Percentiles rank a stretch among this genome's conserved stretches.
phyloP scores from a whole-genome alignment of 441 rosid species.

The Pelargonium australe region DNA sequence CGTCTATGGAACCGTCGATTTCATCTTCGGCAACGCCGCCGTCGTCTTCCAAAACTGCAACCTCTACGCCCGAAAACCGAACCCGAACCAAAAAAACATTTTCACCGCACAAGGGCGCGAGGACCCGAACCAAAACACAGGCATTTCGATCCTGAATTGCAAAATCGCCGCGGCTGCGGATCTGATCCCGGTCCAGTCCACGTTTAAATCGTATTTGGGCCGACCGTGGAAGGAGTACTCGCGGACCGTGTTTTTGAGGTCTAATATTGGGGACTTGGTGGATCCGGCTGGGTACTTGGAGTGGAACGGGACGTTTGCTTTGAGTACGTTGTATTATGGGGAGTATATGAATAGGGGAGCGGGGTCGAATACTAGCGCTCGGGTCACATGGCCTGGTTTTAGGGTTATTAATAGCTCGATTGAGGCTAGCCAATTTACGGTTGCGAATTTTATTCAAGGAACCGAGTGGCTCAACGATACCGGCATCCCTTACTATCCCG shows the following conservation, averaged over 20 bases:
- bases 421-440: slow-evolving; percentile 41
- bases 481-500: slow-evolving; percentile 25
- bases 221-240: slow-evolving; percentile 51
- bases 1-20: slow-evolving; percentile 42
- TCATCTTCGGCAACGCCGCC: slow-evolving; percentile 47
- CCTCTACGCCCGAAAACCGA: slow-evolving; percentile 47
- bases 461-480: slow-evolving; percentile 39
- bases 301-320: slow-evolving; percentile 41
- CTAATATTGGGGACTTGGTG: slow-evolving; percentile 34
- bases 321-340: slow-evolving; percentile 42
- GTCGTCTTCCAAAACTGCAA: slow-evolving; percentile 51
- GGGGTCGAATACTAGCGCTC: slow-evolving; percentile 31
- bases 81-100: slow-evolving; percentile 33
- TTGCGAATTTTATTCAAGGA: slow-evolving; percentile 36
- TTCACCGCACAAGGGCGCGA: slow-evolving; percentile 52
- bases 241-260: slow-evolving; percentile 36
- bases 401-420: slow-evolving; percentile 22
- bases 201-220: slow-evolving; percentile 36
- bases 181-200: slow-evolving; percentile 35
- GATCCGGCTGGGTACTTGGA: slow-evolving; percentile 46
- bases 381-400: slow-evolving; percentile 51
- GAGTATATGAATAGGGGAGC: slow-evolving; percentile 45
- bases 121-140: slow-evolving; percentile 42
- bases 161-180: slow-evolving; percentile 40
- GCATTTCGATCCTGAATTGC: slow-evolving; percentile 38